Evolutionary conservation across 1,284 basidiomycete genomes (phyloP).

Genomic region (Pseudozyma hubeiensis): DNA sequence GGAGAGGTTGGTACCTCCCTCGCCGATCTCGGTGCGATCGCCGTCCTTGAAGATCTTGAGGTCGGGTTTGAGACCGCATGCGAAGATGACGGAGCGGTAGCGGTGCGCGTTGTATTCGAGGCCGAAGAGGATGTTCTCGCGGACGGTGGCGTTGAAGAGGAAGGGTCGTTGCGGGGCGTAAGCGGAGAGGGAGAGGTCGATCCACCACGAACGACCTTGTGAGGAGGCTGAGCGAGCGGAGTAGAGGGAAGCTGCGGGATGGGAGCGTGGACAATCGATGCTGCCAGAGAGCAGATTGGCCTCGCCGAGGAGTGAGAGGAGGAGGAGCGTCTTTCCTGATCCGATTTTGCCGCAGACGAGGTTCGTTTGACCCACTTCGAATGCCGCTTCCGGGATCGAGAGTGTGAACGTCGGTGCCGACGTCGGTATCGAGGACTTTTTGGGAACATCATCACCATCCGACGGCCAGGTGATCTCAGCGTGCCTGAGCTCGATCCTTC

Average conservation of each 20-base stretch:
- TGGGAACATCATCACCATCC: not conserved
- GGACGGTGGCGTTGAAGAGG: slow-evolving; percentile 85
- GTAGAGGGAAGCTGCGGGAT: slow-evolving; percentile 22
- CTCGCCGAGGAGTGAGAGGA: slow-evolving; percentile 63
- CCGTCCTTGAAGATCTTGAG: slow-evolving; percentile 78
- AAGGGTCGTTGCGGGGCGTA: slow-evolving; percentile 88
- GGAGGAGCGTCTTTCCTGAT: slow-evolving; percentile 62
- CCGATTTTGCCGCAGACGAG: slow-evolving; percentile 63
- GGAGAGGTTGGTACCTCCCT: slow-evolving; percentile 72
- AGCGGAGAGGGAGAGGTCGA: slow-evolving; percentile 70
- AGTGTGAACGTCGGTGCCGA: slow-evolving; percentile 17
- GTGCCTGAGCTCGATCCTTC: slow-evolving; percentile 9
- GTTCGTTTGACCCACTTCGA: slow-evolving; percentile 29
- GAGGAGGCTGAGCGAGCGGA: slow-evolving; percentile 7
- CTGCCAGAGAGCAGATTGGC: slow-evolving; percentile 42
- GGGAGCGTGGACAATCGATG: slow-evolving; percentile 53
- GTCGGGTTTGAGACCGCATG: slow-evolving; percentile 71
- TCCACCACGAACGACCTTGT: slow-evolving; percentile 14
- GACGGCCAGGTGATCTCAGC: slow-evolving; percentile 35
- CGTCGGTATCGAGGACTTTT: not conserved
- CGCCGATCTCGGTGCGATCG: slow-evolving; percentile 76
- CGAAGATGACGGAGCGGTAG: slow-evolving; percentile 65
- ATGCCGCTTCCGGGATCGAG: slow-evolving; percentile 22
- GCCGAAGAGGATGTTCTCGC: slow-evolving; percentile 72
- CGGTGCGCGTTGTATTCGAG: slow-evolving; percentile 71